Conservation (phyloP, 2,329 filamentous ascomycete genomes). For the Monilinia fructicola region DNA sequence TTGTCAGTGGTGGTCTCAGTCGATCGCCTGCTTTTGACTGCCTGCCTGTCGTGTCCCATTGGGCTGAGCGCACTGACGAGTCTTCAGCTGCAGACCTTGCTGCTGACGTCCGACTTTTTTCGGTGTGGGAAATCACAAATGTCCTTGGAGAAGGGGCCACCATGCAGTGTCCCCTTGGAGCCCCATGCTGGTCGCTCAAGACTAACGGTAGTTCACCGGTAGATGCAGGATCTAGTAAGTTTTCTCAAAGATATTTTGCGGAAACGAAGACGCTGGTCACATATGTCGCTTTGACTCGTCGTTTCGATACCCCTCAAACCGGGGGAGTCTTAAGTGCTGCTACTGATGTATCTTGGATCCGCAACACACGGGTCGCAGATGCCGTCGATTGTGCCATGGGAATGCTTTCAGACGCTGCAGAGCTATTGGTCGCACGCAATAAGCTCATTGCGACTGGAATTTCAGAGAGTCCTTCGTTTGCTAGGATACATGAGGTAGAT, state of each 20-base stretch:
- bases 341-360: not conserved
- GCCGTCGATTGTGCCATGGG: slow-evolving; percentile 12
- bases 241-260: not conserved
- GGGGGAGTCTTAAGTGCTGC: slow-evolving; percentile 1
- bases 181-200: slow-evolving; percentile 1
- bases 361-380: slow-evolving; percentile 14
- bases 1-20: not conserved
- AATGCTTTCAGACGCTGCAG: slow-evolving; percentile 4
- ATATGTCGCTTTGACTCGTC: slow-evolving; percentile 8
- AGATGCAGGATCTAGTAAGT: not conserved
- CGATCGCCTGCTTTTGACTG: slow-evolving; percentile 18
- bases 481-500: not conserved
- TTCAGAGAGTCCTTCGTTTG: not conserved
- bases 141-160: slow-evolving; percentile 9
- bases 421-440: slow-evolving; percentile 6
- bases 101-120: not conserved
- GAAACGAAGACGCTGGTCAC: not conserved
- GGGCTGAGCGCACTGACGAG: slow-evolving; percentile 8
- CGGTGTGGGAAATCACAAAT: not conserved
- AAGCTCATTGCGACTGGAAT: not conserved
- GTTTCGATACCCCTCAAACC: not conserved
- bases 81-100: not conserved
- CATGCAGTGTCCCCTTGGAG: slow-evolving; percentile 7
- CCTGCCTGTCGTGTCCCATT: slow-evolving; percentile 12
- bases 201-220: not conserved